Conservation (phyloP, 1,139 yeast genomes). For the Taphrina sp. region DNA sequence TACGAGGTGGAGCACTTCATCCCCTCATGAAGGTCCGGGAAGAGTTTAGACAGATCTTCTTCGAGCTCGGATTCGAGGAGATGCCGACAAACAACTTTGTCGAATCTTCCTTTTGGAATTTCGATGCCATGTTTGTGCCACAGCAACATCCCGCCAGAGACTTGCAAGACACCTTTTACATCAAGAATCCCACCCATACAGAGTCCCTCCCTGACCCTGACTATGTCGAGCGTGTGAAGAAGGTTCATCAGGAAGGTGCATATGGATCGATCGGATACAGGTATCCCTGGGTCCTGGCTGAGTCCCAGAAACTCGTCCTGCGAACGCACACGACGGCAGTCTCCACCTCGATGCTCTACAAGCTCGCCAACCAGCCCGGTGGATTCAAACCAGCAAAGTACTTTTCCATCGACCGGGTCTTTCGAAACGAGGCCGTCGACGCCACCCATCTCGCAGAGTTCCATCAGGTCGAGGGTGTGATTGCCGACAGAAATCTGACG, state of each 20-base stretch:
- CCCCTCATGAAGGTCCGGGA: conserved; percentile 95
- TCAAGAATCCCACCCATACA: conserved; percentile 84
- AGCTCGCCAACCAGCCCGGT: conserved; percentile 77
- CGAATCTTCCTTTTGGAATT: conserved; percentile 98
- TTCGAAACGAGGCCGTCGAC: conserved; percentile 99
- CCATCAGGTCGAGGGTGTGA: conserved; percentile 98
- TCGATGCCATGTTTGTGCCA: conserved; percentile 92
- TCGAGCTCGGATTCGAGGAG: conserved; percentile 95
- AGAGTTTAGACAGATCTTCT: conserved; percentile 96
- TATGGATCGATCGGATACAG: conserved; percentile 96
- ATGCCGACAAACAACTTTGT: conserved; percentile 99
- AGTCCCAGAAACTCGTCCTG: conserved; percentile 83
- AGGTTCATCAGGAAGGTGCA: conserved; percentile 85
- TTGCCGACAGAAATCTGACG: conserved; percentile 93
- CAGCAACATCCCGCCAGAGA: conserved; percentile 99
- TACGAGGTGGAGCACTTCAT: conserved; percentile 89
- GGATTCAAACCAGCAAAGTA: conserved; percentile 70
- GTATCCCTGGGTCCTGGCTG: conserved; percentile 93
- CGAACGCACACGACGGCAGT: conserved; percentile 98
- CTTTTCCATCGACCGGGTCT: conserved; percentile 95
- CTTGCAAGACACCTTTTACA: conserved; percentile 93
- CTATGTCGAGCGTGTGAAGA: conserved; percentile 73
- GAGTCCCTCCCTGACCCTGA: conserved; percentile 70
- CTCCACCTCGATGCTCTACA: conserved; percentile 80
- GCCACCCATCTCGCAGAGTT: conserved; percentile 99